Evolutionary conservation across 345 rosid genomes (phyloP).

Genomic region (Brassica carinata): DNA sequence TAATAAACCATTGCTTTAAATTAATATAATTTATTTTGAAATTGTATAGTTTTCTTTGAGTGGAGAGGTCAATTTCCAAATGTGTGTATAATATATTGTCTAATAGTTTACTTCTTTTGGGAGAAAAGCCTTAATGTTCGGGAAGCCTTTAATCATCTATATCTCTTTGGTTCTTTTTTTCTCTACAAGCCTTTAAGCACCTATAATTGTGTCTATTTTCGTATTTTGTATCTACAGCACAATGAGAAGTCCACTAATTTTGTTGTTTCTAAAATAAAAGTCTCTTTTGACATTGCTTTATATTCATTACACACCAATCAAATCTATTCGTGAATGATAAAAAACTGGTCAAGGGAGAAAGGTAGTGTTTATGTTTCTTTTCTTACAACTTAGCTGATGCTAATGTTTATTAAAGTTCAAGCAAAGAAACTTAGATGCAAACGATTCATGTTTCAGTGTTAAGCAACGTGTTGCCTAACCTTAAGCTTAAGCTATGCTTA

Average conservation of each 20-base stretch:
- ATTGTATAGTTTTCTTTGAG: slow-evolving; percentile 8
- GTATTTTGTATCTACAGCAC: slow-evolving; percentile 11
- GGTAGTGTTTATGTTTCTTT: slow-evolving; percentile 15
- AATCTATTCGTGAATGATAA: background rate
- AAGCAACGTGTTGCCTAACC: slow-evolving; percentile 19
- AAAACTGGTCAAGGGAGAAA: slow-evolving; percentile 3
- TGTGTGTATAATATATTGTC: slow-evolving; percentile 14
- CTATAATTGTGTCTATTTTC: slow-evolving; percentile 18
- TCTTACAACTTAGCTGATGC: background rate
- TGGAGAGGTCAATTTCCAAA: slow-evolving; percentile 23
- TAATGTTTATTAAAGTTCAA: slow-evolving; percentile 20
- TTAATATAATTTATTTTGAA: background rate
- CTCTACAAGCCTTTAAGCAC: slow-evolving; percentile 7
- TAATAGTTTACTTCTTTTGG: slow-evolving; percentile 29
- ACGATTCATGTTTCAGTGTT: slow-evolving; percentile 14
- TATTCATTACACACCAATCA: slow-evolving; percentile 3
- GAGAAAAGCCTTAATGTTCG: slow-evolving; percentile 39
- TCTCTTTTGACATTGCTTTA: slow-evolving; percentile 17
- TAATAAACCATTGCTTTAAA: background rate
- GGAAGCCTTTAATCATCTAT: slow-evolving; percentile 20
- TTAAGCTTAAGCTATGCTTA: slow-evolving; percentile 20
- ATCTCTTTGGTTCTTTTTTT: background rate
- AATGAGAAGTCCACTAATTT: slow-evolving; percentile 18
- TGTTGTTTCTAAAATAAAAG: background rate
- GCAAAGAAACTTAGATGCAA: slow-evolving; percentile 17